Conservation (phyloP, 2,329 filamentous ascomycete species). For the Trichophaea hybrida region DNA sequence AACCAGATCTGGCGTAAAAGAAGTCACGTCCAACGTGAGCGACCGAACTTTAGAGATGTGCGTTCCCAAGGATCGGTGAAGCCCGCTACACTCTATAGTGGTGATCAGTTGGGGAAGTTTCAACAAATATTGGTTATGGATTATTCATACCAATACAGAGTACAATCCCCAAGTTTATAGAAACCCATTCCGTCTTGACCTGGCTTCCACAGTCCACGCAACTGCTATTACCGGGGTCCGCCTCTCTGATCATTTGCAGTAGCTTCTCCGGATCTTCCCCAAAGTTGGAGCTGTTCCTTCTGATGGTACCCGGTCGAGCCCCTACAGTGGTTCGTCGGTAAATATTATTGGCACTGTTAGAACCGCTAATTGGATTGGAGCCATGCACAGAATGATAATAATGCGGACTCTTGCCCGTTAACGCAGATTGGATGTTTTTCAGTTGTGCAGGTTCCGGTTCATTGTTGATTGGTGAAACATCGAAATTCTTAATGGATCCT, state of each 20-base stretch:
- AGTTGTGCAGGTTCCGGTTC: conserved; percentile 40
- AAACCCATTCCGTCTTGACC: conserved; percentile 95
- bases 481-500: conserved; percentile 37
- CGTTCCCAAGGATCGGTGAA: conserved; percentile 87
- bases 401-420: conserved; percentile 73
- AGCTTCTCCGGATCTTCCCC: conserved; percentile 77
- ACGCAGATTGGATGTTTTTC: conserved; percentile 78
- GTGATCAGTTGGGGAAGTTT: conserved; percentile 4
- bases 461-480: conserved; percentile 35
- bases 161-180: conserved; percentile 91
- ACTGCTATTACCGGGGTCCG: conserved; percentile 81
- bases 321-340: conserved; percentile 82
- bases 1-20: conserved; percentile 92
- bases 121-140: neutral
- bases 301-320: conserved; percentile 54
- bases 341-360: conserved; percentile 41
- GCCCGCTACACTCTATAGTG: conserved; percentile 83
- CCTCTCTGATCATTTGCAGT: conserved; percentile 72
- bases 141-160: conserved; percentile 45
- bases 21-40: conserved; percentile 85
- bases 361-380: conserved; percentile 41
- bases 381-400: conserved; percentile 16
- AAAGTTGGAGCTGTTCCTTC: conserved; percentile 51
- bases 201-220: conserved; percentile 90
- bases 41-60: conserved; percentile 97